Conservation (phyloP, 1,284 basidiomycete species). For the Leccinum subfulvum region DNA sequence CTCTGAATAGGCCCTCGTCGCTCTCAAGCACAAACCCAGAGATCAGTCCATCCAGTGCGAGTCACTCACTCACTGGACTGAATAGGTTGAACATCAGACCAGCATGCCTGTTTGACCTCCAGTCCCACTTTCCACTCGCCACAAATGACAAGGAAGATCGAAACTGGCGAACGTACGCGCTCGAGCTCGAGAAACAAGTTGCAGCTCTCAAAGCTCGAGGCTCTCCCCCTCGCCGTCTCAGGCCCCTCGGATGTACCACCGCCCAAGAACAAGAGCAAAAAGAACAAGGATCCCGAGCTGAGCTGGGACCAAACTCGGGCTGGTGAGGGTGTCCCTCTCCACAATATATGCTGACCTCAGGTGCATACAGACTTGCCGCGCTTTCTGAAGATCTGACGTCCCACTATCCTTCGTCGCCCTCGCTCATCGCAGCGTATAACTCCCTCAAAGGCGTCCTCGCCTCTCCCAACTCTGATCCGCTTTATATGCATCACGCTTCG, state of each 20-base stretch:
- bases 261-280: conserved; percentile 31
- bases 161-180: conserved; percentile 30
- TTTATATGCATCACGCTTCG: conserved; percentile 13
- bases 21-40: conserved; percentile 28
- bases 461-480: conserved; percentile 10
- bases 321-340: conserved; percentile 4
- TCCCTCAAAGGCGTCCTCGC: no score
- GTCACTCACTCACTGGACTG: conserved; percentile 3
- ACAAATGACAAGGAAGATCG: neutral
- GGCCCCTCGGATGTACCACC: conserved; percentile 16
- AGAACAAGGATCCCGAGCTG: conserved; percentile 21
- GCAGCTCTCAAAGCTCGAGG: conserved; percentile 20
- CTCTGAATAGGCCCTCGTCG: conserved; percentile 23
- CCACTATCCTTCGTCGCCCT: neutral
- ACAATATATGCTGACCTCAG: conserved; percentile 1
- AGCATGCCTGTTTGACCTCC: conserved; percentile 34
- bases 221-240: conserved; percentile 8
- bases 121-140: conserved; percentile 21
- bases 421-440: no score
- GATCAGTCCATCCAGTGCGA: conserved; percentile 26
- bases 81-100: neutral
- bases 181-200: conserved; percentile 29
- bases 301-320: conserved; percentile 26
- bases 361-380: conserved; percentile 22
- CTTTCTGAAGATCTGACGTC: conserved; percentile 15